A percentile compares a stretch with the other conserved stretches of the same genome.
Conservation (phyloP, 208 protist species). For the Trypanosoma mega region DNA sequence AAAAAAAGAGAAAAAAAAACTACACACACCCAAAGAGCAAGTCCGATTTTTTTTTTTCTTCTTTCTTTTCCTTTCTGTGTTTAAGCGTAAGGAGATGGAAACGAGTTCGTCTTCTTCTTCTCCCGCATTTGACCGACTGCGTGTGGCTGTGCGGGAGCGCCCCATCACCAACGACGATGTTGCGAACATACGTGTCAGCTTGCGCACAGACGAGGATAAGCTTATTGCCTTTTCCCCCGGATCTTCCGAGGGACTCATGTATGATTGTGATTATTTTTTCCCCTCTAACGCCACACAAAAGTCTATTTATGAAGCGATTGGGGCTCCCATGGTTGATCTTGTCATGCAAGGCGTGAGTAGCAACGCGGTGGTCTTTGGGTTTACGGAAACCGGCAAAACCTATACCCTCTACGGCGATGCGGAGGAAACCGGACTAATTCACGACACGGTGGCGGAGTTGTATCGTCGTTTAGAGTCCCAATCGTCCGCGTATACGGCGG, state of each 20-base stretch:
- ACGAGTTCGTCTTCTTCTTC: not conserved
- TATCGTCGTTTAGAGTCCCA: constrained; percentile 66
- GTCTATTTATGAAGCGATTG: constrained; percentile 78
- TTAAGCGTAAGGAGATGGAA: constrained; percentile 12
- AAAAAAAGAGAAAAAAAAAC: too few relatives aligned
- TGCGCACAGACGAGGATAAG: constrained; percentile 73
- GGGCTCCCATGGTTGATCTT: constrained; percentile 84
- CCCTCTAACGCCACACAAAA: constrained; percentile 69
- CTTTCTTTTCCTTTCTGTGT: constrained; percentile 11
- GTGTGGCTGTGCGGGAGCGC: constrained; percentile 76
- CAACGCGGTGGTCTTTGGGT: constrained; percentile 76
- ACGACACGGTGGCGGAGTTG: constrained; percentile 77
- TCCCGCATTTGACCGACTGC: constrained; percentile 71
- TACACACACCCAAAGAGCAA: too few relatives aligned
- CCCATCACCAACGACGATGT: constrained; percentile 70
- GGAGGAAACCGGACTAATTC: constrained; percentile 75
- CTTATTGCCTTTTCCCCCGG: constrained; percentile 74
- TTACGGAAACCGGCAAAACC: constrained; percentile 82
- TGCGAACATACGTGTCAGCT: constrained; percentile 43
- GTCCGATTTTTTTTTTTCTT: constrained; percentile 12
- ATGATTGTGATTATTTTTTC: constrained; percentile 91
- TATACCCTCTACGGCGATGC: constrained; percentile 84
- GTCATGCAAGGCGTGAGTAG: constrained; percentile 74
- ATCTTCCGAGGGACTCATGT: constrained; percentile 72
- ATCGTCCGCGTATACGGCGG: constrained; percentile 41